Base-by-base conservation (phyloP, 83 land plant species). In the Thuja plicata region DNA sequence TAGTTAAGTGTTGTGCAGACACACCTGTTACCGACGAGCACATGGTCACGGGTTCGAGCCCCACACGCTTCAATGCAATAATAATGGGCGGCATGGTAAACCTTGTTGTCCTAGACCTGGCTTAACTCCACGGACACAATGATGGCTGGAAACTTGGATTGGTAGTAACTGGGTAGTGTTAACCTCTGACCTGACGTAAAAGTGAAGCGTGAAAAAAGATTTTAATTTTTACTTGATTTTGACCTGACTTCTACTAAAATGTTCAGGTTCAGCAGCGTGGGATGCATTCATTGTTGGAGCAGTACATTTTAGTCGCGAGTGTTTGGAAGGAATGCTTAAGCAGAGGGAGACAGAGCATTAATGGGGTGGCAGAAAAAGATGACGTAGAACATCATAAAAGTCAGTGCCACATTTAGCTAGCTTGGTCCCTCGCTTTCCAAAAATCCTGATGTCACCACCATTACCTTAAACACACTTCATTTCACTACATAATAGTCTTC, bases 91-190 rank as follows among this genome's bases (percentile, higher is more conserved):
- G 38, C 86, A 84, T 54, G 52, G 86, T 30, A 78, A 78, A 78
- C 15, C 82, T 38, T 38, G 82, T 78, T 38, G 82, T 78, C 17
- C 82, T 78, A 3, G 82, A 40, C 43, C 82, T 84, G 86, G 34
- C 62, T 50, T 84, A 52, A 84, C 86, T 84, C 62, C 86, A 50
- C 40, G 86, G 86, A 84, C 86, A 52, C 62, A 84, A 84, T 84
- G 38, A 84, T 84, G 86, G 60, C 17, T 13, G 16, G 55, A 52
- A 9, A 15, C 55, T 54, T n/a, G 21, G 40, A 84, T 84, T 84
- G 86, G 86, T 30, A 84, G 40, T 78, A 40, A 84, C 62, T 11
- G 54, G 2, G 15, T 54, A 30, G 35, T 34, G 62, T 16, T 60
- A 84, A 60, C 21, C 24, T 41, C 19, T 12, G 19, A 17, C 45